A percentile compares a stretch with the other conserved stretches of the same genome.
Conservation (phyloP, 2,329 filamentous ascomycete species). For the Penicillium sclerotiorum region DNA sequence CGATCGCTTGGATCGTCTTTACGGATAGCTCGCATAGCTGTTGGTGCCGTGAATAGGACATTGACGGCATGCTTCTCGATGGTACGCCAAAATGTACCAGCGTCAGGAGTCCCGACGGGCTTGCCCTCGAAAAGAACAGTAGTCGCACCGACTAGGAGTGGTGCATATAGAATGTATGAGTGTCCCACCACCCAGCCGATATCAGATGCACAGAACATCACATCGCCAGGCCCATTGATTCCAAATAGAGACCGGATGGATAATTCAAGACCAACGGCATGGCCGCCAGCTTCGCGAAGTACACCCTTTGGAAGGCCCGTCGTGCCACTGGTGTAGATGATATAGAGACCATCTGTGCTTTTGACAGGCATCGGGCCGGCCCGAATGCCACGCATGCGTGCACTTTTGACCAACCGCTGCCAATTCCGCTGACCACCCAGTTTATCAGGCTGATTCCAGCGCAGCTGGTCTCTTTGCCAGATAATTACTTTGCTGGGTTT, state of each 20-base stretch:
- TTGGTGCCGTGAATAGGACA: constrained; percentile 82
- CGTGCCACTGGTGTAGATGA: constrained; percentile 85
- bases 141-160: constrained; percentile 79
- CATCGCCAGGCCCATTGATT: constrained; percentile 80
- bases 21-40: constrained; percentile 81
- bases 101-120: constrained; percentile 83
- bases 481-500: constrained; percentile 75
- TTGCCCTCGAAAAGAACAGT: constrained; percentile 95
- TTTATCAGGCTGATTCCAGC: constrained; percentile 72
- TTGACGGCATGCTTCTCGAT: constrained; percentile 84
- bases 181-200: constrained; percentile 92
- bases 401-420: constrained; percentile 75
- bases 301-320: constrained; percentile 84
- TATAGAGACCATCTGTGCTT: constrained; percentile 79
- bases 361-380: constrained; percentile 76
- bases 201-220: constrained; percentile 78
- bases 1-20: constrained; percentile 79
- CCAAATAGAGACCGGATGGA: constrained; percentile 82
- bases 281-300: constrained; percentile 77
- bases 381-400: constrained; percentile 65
- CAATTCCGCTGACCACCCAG: constrained; percentile 74
- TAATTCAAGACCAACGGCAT: constrained; percentile 81
- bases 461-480: constrained; percentile 78
- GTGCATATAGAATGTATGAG: constrained; percentile 86
- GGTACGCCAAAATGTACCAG: constrained; percentile 85